Percentiles rank a stretch among this genome's conserved stretches.
Conservation (phyloP, 2,329 filamentous ascomycete species). For the Lachnellula cervina region DNA sequence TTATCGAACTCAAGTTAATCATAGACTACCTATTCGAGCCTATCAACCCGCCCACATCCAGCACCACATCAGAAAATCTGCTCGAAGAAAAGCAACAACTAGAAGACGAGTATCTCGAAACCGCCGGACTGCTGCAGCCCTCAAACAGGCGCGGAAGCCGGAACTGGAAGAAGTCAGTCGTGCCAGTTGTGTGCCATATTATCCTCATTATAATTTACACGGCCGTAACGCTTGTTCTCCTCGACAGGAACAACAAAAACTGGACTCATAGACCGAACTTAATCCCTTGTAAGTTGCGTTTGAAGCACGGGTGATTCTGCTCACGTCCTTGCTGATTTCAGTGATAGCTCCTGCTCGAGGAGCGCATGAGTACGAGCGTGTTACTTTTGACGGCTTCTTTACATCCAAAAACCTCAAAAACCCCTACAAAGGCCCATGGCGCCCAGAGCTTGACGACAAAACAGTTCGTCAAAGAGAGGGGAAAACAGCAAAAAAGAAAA, state of each 20-base stretch:
- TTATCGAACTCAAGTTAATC: background rate
- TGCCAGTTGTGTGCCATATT: background rate
- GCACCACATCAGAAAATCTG: background rate
- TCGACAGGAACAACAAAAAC: background rate
- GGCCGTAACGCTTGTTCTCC: background rate
- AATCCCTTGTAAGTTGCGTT: background rate
- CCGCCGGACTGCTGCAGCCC: background rate
- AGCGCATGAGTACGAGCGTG: background rate
- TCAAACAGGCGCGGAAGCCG: background rate
- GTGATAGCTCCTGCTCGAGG: background rate
- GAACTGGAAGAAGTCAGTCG: background rate
- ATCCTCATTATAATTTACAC: background rate
- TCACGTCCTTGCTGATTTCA: background rate
- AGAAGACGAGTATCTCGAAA: background rate
- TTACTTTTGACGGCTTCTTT: background rate
- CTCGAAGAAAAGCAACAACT: background rate
- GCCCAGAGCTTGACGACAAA: background rate
- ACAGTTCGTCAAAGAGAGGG: too few species aligned
- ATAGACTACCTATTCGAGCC: background rate
- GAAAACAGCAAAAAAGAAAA: too few species aligned
- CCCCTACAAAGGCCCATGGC: background rate
- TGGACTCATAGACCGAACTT: background rate
- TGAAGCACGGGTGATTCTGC: background rate
- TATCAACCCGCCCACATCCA: background rate
- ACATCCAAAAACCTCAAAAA: background rate